Conservation (phyloP, 177 flowering plant species). For the Vitis hybrid region DNA sequence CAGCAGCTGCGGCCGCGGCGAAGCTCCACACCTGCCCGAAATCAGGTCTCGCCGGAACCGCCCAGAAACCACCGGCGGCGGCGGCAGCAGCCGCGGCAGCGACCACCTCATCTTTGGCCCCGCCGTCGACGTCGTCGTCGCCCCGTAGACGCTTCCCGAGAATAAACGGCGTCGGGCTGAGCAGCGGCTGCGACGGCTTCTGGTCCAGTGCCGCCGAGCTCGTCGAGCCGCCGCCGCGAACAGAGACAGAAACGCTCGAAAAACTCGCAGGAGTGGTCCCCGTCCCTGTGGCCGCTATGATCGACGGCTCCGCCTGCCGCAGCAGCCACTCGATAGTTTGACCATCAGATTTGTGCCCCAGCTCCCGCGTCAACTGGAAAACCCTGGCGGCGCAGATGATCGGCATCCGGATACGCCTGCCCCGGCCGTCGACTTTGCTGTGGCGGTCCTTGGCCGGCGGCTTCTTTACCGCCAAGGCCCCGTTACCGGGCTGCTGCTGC, state of each 20-base stretch:
- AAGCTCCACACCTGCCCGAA: conserved; percentile 87
- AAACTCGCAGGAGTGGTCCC: conserved; percentile 89
- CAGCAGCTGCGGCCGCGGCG: conserved; percentile 38
- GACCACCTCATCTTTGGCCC: conserved; percentile 30
- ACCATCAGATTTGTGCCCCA: conserved; percentile 96
- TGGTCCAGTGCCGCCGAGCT: conserved; percentile 51
- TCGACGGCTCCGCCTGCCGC: conserved; percentile 95
- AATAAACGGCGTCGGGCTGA: conserved; percentile 55
- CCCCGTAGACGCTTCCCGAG: conserved; percentile 76
- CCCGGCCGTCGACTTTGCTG: conserved; percentile 88
- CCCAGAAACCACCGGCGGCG: conserved; percentile 58
- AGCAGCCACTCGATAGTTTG: conserved; percentile 98
- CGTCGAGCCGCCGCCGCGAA: conserved; percentile 32
- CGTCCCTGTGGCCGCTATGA: conserved; percentile 94
- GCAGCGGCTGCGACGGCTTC: conserved; percentile 33
- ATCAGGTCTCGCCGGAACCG: conserved; percentile 60
- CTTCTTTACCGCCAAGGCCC: conserved; percentile 56
- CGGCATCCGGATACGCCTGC: conserved; percentile 86
- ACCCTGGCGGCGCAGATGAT: conserved; percentile 93
- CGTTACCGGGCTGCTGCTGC: conserved; percentile 28
- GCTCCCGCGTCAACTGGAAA: conserved; percentile 85
- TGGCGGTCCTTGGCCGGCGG: conserved; percentile 85
- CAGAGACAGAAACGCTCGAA: conserved; percentile 61
- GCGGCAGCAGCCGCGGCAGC: conserved; percentile 24
- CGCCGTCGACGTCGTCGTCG: conserved; percentile 38